Evolutionary conservation across 75 land plant species (phyloP), one percentile per base, ranked within the genome.

Genomic region (Isoetes taiwanensis): DNA sequence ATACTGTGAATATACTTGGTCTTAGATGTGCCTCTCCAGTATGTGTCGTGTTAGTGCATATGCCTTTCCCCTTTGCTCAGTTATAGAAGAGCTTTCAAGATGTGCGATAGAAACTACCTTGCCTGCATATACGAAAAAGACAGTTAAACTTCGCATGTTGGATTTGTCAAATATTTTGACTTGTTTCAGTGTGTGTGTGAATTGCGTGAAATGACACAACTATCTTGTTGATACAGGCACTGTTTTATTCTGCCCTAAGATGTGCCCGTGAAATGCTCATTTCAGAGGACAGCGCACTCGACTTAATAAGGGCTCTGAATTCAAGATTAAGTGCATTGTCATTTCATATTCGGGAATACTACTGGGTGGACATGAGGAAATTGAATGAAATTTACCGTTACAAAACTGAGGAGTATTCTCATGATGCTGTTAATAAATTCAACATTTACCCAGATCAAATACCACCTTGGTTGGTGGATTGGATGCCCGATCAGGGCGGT

Each of bases 371-470:
- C 52, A 68, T 80, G 80, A 70, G 53, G 43, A 90, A 86, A 57
- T 70, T 90, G 16, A 90, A 90, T 67, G 96, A 86, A 58, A 86
- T 90, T 2, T 86, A 86, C 72, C 81, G 96, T 5, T 90, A 90
- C 70, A 80, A 90, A 52, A 90, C 97, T 34, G 97, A 90, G 59
- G 97, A 90, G 60, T 90, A 90, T 72, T 90, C 97, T 8, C 73
- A 71, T 63, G 97, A 90, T 63, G 97, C 97, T 20, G 88, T 83
- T 26, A 90, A 90, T 59, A 90, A 90, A 67, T 90, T 90, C 80
- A 90, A 90, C 64, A 90, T 90, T 30, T 90, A 90, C 54, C 94
- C 97, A n/a, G 97, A 90, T 43, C 97, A 90, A 53, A 68, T 90
- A 26, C 63, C 94, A 43, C 72, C 83, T 9, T 90, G 97, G 97